A percentile compares a stretch with the other conserved stretches of the same genome.
Evolutionary conservation across 805 yeast genomes (phyloP).

Genomic region (Candida wancherniae): DNA sequence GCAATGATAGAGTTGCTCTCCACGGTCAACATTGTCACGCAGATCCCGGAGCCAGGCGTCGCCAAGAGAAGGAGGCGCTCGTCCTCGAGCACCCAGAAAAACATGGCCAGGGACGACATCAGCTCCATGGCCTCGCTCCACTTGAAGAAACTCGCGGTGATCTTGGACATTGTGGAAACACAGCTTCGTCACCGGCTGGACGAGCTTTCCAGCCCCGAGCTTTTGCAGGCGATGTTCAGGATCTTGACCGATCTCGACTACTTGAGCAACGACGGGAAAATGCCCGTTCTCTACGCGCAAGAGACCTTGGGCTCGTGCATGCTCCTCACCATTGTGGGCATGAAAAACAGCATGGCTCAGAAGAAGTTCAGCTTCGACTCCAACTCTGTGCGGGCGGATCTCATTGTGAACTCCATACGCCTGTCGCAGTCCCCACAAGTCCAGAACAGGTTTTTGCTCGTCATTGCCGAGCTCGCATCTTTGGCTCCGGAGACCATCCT

Average conservation of each 20-base stretch:
- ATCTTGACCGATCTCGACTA: constrained; percentile 73
- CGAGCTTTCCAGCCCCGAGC: constrained; percentile 36
- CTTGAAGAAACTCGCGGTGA: constrained; percentile 67
- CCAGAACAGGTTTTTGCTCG: constrained; percentile 80
- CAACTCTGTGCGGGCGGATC: constrained; percentile 76
- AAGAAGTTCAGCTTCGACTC: constrained; percentile 46
- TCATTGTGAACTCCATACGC: constrained; percentile 85
- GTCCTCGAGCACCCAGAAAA: constrained; percentile 69
- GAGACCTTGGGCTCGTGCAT: constrained; percentile 86
- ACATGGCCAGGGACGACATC: constrained; percentile 66
- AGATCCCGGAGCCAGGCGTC: constrained; percentile 43
- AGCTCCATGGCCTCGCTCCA: constrained; percentile 73
- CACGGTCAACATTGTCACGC: constrained; percentile 52
- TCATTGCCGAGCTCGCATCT: constrained; percentile 82
- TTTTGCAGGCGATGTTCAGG: constrained; percentile 52
- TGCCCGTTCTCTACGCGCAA: constrained; percentile 88
- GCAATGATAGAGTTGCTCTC: constrained; percentile 56
- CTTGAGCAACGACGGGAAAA: constrained; percentile 82
- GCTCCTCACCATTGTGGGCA: constrained; percentile 57
- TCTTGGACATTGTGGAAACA: constrained; percentile 72
- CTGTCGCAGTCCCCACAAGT: constrained; percentile 90
- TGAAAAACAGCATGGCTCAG: constrained; percentile 34
- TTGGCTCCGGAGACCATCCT: constrained; percentile 86
- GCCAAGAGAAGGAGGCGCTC: constrained; percentile 82
- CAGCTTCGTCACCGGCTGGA: constrained; percentile 33